Base-by-base conservation (phyloP, 1,139 yeast species). In the Kluyveromyces sp. region DNA sequence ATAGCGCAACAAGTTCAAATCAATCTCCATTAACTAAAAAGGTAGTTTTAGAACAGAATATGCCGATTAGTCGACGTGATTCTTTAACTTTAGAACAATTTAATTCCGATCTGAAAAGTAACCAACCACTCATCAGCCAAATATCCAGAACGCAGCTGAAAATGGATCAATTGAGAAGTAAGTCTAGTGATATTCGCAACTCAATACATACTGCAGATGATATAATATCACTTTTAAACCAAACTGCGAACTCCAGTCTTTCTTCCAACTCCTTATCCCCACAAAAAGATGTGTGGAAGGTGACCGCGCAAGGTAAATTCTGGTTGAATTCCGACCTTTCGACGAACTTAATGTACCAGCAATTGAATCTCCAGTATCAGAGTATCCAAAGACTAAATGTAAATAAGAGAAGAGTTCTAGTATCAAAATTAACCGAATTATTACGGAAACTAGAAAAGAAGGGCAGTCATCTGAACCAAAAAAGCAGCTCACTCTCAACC, bases 1-100 rank as follows among this genome's bases (percentile, higher is more conserved):
- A 37, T 4, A 52, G 52, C 35, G 34, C 42, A 4, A 41, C 50
- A 7, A 49, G 53, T 41, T 49, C 51, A 7, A 50, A 48, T 34
- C 53, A 48, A 28, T 51, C 51, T 6, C 54, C 54, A 4, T 39
- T 47, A 10, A 51, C 51, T 4, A 42, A 37, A 34, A 28, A 30
- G 8, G 37, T 38, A n/a, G 43, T n/a, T 3, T 29, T 39, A 10
- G 39, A 31, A 30, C 39, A 45, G 1, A 31, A 10, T 4, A 15
- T 26, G 25, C 38, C 34, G 8, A 27, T 32, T 4, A 36, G 21
- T 21, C 36, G 49, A n/a, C 35, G 46, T 25, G 52, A 50, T 32
- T 47, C 49, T 21, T 26, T 34, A 7, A 36, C 47, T n/a, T 32
- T 47, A n/a, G 48, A 50, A 36, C 42, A 41, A 26, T 50, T 48